Conservation (phyloP, 208 protist species). For the Zelonia costaricensis region DNA sequence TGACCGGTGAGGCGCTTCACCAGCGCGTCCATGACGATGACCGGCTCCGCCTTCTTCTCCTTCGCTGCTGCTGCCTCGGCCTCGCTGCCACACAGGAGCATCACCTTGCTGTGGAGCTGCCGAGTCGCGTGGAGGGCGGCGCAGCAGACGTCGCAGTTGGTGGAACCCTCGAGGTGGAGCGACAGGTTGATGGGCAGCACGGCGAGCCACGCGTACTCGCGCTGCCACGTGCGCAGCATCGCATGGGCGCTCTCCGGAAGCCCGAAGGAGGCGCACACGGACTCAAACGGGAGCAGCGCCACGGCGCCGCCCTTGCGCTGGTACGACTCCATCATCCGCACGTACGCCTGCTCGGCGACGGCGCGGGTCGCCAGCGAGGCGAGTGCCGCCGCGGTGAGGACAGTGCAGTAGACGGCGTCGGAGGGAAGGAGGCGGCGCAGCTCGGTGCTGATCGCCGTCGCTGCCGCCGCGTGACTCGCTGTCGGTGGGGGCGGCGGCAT, state of each 20-base stretch:
- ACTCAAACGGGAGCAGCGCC: conserved; percentile 56
- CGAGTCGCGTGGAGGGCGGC: conserved; percentile 20
- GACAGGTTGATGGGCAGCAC: conserved; percentile 65
- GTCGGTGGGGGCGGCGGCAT: not conserved
- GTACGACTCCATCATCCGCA: conserved; percentile 82
- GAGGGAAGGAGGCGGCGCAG: conserved; percentile 22
- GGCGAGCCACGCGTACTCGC: conserved; percentile 48
- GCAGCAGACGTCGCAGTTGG: conserved; percentile 47
- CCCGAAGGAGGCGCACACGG: conserved; percentile 20
- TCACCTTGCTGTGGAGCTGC: conserved; percentile 44
- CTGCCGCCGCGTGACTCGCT: not conserved
- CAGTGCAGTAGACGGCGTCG: conserved; percentile 56
- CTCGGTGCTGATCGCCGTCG: conserved; percentile 10
- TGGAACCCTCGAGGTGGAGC: conserved; percentile 39
- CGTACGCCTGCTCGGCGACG: conserved; percentile 52
- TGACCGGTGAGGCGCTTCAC: conserved; percentile 19
- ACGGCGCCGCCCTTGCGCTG: conserved; percentile 51
- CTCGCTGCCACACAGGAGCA: conserved; percentile 51
- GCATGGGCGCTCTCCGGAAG: conserved; percentile 12
- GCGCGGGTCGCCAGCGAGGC: conserved; percentile 35
- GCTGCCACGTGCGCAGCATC: conserved; percentile 48
- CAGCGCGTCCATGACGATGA: conserved; percentile 29
- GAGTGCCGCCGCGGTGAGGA: conserved; percentile 48
- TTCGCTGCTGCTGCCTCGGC: conserved; percentile 38
- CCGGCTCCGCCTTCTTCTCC: conserved; percentile 41